Evolutionary conservation across 441 rosid species (phyloP).

Genomic region (Aquilaria agallochum): DNA sequence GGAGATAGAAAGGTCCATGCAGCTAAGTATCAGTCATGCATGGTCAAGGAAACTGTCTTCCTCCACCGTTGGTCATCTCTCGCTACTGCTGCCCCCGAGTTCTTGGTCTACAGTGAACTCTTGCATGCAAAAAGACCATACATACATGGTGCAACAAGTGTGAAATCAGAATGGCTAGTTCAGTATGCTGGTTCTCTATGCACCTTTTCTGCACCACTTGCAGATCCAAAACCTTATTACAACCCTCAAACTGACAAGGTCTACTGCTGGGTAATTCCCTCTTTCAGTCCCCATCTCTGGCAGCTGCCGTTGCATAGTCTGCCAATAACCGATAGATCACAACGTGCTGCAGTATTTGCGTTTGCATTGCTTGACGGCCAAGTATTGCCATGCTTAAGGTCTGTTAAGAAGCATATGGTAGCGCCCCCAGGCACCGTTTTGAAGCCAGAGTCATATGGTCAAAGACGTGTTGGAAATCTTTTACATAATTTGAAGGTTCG

Average conservation of each 20-base stretch:
- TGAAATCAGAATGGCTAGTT: slow-evolving; percentile 77
- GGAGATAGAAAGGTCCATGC: slow-evolving; percentile 46
- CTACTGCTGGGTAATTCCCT: slow-evolving; percentile 49
- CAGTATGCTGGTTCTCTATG: slow-evolving; percentile 58
- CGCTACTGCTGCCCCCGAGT: slow-evolving; percentile 65
- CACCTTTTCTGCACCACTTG: slow-evolving; percentile 46
- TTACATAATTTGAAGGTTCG: slow-evolving; percentile 35
- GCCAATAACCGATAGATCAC: slow-evolving; percentile 22
- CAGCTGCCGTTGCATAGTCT: slow-evolving; percentile 57
- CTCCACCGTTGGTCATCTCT: slow-evolving; percentile 83
- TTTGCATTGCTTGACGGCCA: slow-evolving; percentile 79
- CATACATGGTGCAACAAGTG: slow-evolving; percentile 81
- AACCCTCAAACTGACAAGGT: slow-evolving; percentile 50
- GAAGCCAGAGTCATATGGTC: slow-evolving; percentile 53
- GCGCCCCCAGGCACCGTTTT: slow-evolving; percentile 58
- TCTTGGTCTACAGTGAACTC: slow-evolving; percentile 79
- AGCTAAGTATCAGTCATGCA: slow-evolving; percentile 61
- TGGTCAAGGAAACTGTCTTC: slow-evolving; percentile 61
- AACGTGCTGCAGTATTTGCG: slow-evolving; percentile 52
- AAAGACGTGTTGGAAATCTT: slow-evolving; percentile 62
- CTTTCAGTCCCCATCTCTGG: slow-evolving; percentile 71
- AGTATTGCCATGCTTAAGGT: slow-evolving; percentile 68
- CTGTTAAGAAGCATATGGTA: slow-evolving; percentile 37
- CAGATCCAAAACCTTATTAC: slow-evolving; percentile 67
- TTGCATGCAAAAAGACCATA: slow-evolving; percentile 69